Evolutionary conservation across 2,329 filamentous ascomycete genomes (phyloP).

Genomic region (Fusarium tuaranense): DNA sequence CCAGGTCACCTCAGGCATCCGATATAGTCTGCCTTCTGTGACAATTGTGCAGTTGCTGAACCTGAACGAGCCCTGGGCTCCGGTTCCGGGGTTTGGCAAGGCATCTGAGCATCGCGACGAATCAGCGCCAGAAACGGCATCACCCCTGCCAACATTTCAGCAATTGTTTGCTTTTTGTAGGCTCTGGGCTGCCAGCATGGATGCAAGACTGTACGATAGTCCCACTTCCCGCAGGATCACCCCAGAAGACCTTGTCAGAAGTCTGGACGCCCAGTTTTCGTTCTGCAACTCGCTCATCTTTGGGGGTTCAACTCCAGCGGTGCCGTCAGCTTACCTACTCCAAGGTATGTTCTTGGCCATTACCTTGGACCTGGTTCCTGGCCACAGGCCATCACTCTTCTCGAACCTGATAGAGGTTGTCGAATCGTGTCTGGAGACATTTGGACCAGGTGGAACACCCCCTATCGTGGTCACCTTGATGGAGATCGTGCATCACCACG

Average conservation of each 20-base stretch:
- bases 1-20: constrained; percentile 37
- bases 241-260: constrained; percentile 48
- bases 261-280: constrained; percentile 49
- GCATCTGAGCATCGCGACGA: constrained; percentile 1
- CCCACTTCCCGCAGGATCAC: constrained; percentile 20
- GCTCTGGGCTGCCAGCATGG: constrained; percentile 46
- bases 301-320: constrained; percentile 48
- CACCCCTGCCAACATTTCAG: constrained; percentile 56
- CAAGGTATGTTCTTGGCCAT: constrained; percentile 53
- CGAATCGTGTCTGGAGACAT: constrained; percentile 48
- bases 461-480: constrained; percentile 51
- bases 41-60: constrained; percentile 18
- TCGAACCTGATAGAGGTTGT: constrained; percentile 53
- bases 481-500: constrained; percentile 49
- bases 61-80: constrained; percentile 36
- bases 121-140: constrained; percentile 32
- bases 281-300: constrained; percentile 55
- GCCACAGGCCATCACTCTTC: constrained; percentile 50
- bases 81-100: constrained; percentile 36
- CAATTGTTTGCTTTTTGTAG: constrained; percentile 55
- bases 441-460: constrained; percentile 50
- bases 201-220: constrained; percentile 29
- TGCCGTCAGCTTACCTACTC: constrained; percentile 52
- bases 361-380: constrained; percentile 49
- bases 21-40: constrained; percentile 32